Conservation (phyloP, 2,329 filamentous ascomycete genomes). For the Cryphonectria naterciae region DNA sequence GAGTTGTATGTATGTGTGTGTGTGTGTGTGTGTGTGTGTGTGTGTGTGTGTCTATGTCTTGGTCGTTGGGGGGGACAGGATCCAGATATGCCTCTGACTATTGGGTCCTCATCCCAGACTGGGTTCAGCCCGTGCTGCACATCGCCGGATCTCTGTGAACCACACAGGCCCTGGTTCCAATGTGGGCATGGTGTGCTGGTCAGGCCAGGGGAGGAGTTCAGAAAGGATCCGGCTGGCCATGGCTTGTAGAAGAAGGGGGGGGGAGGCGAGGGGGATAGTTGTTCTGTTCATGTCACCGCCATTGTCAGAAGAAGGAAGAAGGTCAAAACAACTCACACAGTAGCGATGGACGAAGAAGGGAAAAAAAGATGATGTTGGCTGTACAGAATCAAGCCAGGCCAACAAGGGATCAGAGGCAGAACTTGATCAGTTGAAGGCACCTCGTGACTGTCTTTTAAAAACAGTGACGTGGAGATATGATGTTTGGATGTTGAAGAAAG, state of each 20-base stretch:
- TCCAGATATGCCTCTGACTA: conserved; percentile 16
- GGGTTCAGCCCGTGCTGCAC: conserved; percentile 13
- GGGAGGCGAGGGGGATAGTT: neutral
- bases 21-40: conserved; percentile 3
- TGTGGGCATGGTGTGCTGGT: neutral
- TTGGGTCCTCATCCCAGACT: conserved; percentile 14
- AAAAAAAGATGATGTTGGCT: conserved; percentile 18
- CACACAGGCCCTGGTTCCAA: neutral
- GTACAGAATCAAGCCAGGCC: neutral
- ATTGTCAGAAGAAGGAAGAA: neutral
- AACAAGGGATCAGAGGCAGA: neutral
- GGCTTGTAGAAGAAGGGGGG: neutral
- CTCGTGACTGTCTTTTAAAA: conserved; percentile 4
- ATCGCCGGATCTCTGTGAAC: conserved; percentile 5
- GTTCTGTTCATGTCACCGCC: conserved; percentile 4
- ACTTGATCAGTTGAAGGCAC: neutral
- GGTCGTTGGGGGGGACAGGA: conserved; percentile 14
- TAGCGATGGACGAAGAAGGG: conserved; percentile 29
- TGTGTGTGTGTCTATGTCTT: neutral
- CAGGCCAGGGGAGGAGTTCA: conserved; percentile 9
- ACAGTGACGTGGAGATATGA: conserved; percentile 16
- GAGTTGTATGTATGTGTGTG: conserved; percentile 3
- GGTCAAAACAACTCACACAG: conserved; percentile 24
- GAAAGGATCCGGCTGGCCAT: neutral
- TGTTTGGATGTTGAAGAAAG: conserved; percentile 13